Evolutionary conservation across 2,329 filamentous ascomycete genomes (phyloP).

Genomic region (Xylariales sp.): DNA sequence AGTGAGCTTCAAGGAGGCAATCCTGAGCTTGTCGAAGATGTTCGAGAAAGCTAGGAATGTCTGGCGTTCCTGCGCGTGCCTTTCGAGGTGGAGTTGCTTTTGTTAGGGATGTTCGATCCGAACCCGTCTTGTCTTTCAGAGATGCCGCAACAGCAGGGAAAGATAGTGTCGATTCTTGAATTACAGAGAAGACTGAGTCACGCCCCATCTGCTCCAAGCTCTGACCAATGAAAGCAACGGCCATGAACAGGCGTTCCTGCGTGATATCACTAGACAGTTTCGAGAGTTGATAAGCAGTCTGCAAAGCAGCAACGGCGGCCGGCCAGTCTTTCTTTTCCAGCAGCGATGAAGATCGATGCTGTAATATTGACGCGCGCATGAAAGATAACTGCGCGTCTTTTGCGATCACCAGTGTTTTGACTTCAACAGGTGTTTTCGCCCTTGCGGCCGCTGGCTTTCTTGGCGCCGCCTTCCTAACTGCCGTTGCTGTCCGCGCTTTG

Average conservation of each 20-base stretch:
- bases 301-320: conserved; percentile 51
- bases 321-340: conserved; percentile 51
- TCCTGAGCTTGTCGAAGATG: conserved; percentile 63
- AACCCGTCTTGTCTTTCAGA: conserved; percentile 32
- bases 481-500: conserved; percentile 16
- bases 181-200: conserved; percentile 81
- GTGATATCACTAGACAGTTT: conserved; percentile 34
- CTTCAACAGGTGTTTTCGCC: conserved; percentile 12
- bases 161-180: conserved; percentile 89
- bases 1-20: conserved; percentile 59
- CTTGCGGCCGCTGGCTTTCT: conserved; percentile 24
- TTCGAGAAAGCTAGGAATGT: conserved; percentile 47
- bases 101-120: conserved; percentile 30
- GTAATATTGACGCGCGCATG: conserved; percentile 34
- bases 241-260: conserved; percentile 57
- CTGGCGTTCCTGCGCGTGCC: conserved; percentile 19
- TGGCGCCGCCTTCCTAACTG: conserved; percentile 20
- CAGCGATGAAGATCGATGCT: conserved; percentile 40
- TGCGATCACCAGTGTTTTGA: conserved; percentile 10
- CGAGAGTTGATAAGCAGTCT: conserved; percentile 41
- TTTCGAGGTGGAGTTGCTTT: conserved; percentile 33
- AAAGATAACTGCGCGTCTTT: conserved; percentile 31
- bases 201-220: conserved; percentile 68
- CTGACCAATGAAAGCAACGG: conserved; percentile 63
- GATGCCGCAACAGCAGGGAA: conserved; percentile 62